Conservation (phyloP, 805 yeast species). For the Kuraishia capsulata region DNA sequence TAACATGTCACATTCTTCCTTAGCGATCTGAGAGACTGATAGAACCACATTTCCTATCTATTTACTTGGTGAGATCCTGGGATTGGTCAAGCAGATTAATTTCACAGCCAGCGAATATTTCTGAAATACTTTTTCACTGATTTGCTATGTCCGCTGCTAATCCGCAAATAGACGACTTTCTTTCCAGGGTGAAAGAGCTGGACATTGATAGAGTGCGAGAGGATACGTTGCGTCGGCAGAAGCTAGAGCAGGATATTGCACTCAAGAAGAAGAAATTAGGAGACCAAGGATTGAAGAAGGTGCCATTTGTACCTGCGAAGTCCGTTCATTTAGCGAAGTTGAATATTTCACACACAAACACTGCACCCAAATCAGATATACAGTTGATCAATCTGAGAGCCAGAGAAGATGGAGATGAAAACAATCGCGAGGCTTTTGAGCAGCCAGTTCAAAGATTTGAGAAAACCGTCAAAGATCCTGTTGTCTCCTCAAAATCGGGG, state of each 20-base stretch:
- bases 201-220: constrained; percentile 6
- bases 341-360: background rate
- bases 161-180: constrained; percentile 7
- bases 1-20: too few species aligned
- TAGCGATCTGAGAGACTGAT: too few species aligned
- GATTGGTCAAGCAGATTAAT: too few species aligned
- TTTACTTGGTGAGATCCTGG: too few species aligned
- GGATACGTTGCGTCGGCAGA: constrained; percentile 6
- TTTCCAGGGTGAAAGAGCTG: constrained; percentile 7
- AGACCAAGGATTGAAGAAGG: background rate
- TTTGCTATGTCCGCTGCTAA: constrained; percentile 3
- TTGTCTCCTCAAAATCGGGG: constrained; percentile 2
- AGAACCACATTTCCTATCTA: too few species aligned
- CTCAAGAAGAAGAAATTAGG: constrained; percentile 5
- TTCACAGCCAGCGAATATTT: too few species aligned
- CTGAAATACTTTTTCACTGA: too few species aligned
- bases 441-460: constrained; percentile 5
- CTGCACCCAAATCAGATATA: constrained; percentile 5
- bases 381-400: constrained; percentile 9
- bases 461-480: constrained; percentile 4
- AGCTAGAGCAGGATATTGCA: constrained; percentile 6
- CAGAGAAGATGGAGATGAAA: constrained; percentile 4
- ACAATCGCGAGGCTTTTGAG: background rate
- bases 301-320: constrained; percentile 4
- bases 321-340: background rate